Base-by-base conservation (phyloP, 257 asterid species). In the Nicotiana attenuata region DNA sequence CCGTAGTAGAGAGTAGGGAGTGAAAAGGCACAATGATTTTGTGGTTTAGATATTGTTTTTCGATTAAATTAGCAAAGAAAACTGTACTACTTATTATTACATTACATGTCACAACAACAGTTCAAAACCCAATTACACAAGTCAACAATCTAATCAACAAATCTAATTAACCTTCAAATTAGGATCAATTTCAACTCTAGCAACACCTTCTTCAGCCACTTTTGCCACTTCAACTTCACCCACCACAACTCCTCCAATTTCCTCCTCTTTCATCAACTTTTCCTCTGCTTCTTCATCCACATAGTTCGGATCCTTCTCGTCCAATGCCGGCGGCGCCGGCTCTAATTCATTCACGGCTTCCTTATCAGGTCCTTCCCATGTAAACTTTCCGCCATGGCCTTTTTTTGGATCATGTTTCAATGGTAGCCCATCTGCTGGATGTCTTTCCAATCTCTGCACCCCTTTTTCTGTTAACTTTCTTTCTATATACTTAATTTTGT, bases 301-400 rank as follows among this genome's bases (percentile, higher is more conserved):
- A 59, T 93, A 91, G 69, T 93, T 93, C 5, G 94, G 92, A 77
- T 93, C 97, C 38, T 69, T 87, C 76, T 89, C 88, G 81, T 93
- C 94, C 0, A 90, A n/a, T 5, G 91, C 94, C 20, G 90, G 65
- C 0, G 89, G 84, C 69, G 84, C 92, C 0, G 84, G 83, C n/a
- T 80, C 89, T 31, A 76, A 60, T 87, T 87, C 93, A 2, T 78
- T 84, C 83, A 76, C 85, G 7, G 65, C 86, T 60, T 88, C 96
- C 38, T 52, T 63, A n/a, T 47, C 82, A 2, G 97, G 97, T 11
- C 97, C 97, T 76, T 91, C 95, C 97, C 97, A 91, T 5, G 97
- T 91, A 85, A 85, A 93, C 84, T 90, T 93, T 3, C 97, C 93
- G 1, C 97, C 97, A 68, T 91, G 92, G 5, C 98, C 97, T 35